Evolutionary conservation across 441 rosid species (phyloP).

Genomic region (Adansonia grandidieri): DNA sequence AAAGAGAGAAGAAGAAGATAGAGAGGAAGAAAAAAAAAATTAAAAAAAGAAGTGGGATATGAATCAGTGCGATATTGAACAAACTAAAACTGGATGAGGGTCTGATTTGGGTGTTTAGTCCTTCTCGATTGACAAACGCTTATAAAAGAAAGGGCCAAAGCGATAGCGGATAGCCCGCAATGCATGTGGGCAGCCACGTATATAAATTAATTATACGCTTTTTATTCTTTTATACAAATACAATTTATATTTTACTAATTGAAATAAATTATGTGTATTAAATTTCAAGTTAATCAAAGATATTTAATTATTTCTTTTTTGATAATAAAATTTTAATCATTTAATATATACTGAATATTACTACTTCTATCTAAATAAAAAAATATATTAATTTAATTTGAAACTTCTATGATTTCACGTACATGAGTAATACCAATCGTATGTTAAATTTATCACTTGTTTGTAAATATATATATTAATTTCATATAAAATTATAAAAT

Average conservation of each 20-base stretch:
- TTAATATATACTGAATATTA: too few relatives aligned
- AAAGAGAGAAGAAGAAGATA: not conserved
- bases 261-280: not conserved
- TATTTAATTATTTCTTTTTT: not conserved
- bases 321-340: not conserved
- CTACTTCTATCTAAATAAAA: too few relatives aligned
- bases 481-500: too few relatives aligned
- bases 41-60: not conserved
- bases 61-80: slow-evolving; percentile 35
- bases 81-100: slow-evolving; percentile 22
- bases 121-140: slow-evolving; percentile 33
- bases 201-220: not conserved
- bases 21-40: not conserved
- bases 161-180: slow-evolving; percentile 48
- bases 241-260: too few relatives aligned
- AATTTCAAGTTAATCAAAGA: not conserved
- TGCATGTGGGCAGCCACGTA: slow-evolving; percentile 35
- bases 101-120: not conserved
- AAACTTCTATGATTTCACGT: too few relatives aligned
- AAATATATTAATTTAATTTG: too few relatives aligned
- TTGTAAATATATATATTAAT: too few relatives aligned
- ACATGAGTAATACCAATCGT: too few relatives aligned
- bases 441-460: too few relatives aligned
- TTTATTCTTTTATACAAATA: not conserved
- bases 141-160: slow-evolving; percentile 39